Base-by-base conservation (phyloP, 108 stramenopile genomes). In the Cyclostephanos tholiformis region DNA sequence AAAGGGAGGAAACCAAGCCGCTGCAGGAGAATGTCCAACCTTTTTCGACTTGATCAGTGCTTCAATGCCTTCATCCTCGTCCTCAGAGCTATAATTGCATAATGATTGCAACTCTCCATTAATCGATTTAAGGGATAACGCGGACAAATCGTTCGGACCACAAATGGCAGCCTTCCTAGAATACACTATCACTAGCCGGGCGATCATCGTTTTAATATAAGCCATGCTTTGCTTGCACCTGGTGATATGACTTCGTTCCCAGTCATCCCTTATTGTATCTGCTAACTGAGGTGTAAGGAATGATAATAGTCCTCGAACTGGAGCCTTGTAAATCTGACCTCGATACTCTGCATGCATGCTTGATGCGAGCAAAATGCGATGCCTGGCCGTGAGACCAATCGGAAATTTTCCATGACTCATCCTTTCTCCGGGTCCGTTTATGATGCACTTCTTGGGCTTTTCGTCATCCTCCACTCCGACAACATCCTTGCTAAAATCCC, bases 371-470 rank as follows among this genome's bases (percentile, higher is more conserved):
- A 92, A 41, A 59, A 95, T 76, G 41, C 91, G 87, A 87, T 93
- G 89, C 46, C 94, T 78, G n/a, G 90, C 87, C 17, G 94, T 92
- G 35, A 95, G 77, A 12, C 94, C 94, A 43, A 92, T 76, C 67
- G 78, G 85, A 11, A 87, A 82, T 65, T 82, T 63, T 26, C 51
- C 53, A 27, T 43, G 25, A 57, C 19, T 83, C 20, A 66, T 46
- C 25, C 65, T 63, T 25, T 75, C 82, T 57, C 66, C 88, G 32
- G 80, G 60, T 17, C 76, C 23, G 19, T 26, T 39, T 30, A 20
- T 63, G 32, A 27, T 32, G 55, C 39, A 35, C 0, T 77, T 64
- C 23, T 63, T 72, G 1, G 26, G 38, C 20, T 71, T 71, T 9
- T 71, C 41, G 27, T 65, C 69, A 17, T 16, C 20, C 44, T 65